phyloP scores from a whole-genome alignment of 1,139 yeast genomes.

The Blastobotrys apis region DNA sequence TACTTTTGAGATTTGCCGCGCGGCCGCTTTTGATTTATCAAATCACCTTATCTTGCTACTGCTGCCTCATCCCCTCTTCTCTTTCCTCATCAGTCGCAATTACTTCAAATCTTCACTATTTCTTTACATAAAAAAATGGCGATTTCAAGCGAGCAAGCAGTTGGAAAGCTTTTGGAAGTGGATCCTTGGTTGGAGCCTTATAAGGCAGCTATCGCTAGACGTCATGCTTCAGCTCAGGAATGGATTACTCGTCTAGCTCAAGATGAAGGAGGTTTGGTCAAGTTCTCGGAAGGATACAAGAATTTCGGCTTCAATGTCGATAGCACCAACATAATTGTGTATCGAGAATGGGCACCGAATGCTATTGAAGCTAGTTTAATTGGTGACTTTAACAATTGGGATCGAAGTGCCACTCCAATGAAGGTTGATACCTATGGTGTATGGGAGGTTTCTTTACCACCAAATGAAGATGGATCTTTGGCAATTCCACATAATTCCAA shows the following conservation, averaged over 20 bases:
- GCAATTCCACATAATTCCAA: conserved; percentile 79
- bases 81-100: not conserved
- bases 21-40: too few relatives aligned
- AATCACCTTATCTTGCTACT: conserved; percentile 2
- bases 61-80: not conserved
- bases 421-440: conserved; percentile 56
- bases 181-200: conserved; percentile 91
- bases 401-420: conserved; percentile 54
- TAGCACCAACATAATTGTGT: conserved; percentile 48
- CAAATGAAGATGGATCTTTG: conserved; percentile 45
- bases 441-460: conserved; percentile 56
- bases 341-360: conserved; percentile 87
- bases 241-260: conserved; percentile 49
- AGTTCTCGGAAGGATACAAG: conserved; percentile 60
- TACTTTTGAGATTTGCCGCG: too few relatives aligned
- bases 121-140: not conserved
- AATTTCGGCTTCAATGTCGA: conserved; percentile 72
- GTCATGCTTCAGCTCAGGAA: conserved; percentile 52
- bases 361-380: conserved; percentile 69
- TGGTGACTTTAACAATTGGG: conserved; percentile 92
- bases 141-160: conserved; percentile 2
- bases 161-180: conserved; percentile 41
- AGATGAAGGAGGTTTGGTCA: conserved; percentile 45
- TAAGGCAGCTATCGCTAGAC: conserved; percentile 53
- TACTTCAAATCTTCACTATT: not conserved